Evolutionary conservation across 768 basidiomycete genomes (phyloP).

Genomic region (Mrakia frigida): DNA sequence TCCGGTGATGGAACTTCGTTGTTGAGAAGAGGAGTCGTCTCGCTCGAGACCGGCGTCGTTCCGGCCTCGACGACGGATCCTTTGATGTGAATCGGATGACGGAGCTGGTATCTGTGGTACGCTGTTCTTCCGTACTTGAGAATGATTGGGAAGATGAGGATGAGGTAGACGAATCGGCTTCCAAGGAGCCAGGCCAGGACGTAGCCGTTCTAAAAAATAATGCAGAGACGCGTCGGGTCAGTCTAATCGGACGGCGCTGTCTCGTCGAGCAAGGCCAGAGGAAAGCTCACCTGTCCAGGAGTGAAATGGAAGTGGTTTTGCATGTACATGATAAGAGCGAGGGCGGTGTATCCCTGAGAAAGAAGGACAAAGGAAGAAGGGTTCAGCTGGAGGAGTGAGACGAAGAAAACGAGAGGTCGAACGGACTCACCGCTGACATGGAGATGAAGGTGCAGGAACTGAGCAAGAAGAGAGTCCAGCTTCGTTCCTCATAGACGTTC

Average conservation of each 20-base stretch:
- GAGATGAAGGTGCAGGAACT: neutral
- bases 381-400: neutral
- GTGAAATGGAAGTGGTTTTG: conserved; percentile 2
- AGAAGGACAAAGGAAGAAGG: neutral
- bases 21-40: neutral
- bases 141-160: neutral
- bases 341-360: neutral
- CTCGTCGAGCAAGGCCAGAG: neutral
- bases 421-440: neutral
- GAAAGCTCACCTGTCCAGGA: neutral
- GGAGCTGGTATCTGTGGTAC: neutral
- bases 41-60: neutral
- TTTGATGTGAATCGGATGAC: neutral
- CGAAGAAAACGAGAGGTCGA: neutral
- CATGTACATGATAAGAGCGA: neutral
- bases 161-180: neutral
- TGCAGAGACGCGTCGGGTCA: neutral
- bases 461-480: neutral
- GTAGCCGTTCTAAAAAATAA: neutral
- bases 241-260: no score
- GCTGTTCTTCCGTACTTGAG: neutral
- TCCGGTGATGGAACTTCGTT: neutral
- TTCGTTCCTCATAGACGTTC: neutral
- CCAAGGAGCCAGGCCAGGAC: neutral
- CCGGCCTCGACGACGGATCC: neutral